Evolutionary conservation across 345 rosid species (phyloP).

Genomic region (Draba incana): DNA sequence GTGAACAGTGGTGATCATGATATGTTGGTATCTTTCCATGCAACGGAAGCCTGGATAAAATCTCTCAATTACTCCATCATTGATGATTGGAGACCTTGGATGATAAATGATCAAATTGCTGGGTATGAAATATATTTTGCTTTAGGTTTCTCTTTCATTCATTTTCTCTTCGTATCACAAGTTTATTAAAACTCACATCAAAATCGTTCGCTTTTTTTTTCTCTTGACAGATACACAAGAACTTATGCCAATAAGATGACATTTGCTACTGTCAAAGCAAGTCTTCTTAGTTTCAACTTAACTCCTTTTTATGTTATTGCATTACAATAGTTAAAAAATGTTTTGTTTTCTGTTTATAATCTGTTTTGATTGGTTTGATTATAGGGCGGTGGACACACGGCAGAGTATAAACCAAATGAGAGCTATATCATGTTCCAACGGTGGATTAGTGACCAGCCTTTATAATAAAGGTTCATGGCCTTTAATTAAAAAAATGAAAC

Average conservation of each 20-base stretch:
- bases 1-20: slow-evolving; percentile 67
- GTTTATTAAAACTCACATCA: not conserved
- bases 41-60: slow-evolving; percentile 61
- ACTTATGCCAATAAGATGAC: slow-evolving; percentile 46
- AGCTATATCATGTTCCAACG: slow-evolving; percentile 28
- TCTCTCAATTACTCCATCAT: slow-evolving; percentile 51
- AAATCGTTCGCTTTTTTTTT: not conserved
- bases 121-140: slow-evolving; percentile 37
- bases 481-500: too few relatives aligned
- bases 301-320: not conserved
- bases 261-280: slow-evolving; percentile 71
- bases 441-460: slow-evolving; percentile 34
- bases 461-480: slow-evolving; percentile 7
- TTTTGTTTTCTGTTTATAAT: not conserved
- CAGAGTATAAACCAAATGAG: slow-evolving; percentile 28
- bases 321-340: not conserved
- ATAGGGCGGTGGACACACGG: slow-evolving; percentile 41
- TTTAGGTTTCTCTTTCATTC: not conserved
- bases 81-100: slow-evolving; percentile 67
- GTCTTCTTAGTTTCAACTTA: slow-evolving; percentile 1
- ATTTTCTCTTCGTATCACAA: not conserved
- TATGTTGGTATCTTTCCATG: slow-evolving; percentile 44
- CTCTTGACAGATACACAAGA: slow-evolving; percentile 54
- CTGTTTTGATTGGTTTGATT: not conserved
- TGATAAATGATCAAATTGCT: slow-evolving; percentile 46